Evolutionary conservation across 1,284 basidiomycete species (phyloP).

Genomic region (Cystobasidium sp.): DNA sequence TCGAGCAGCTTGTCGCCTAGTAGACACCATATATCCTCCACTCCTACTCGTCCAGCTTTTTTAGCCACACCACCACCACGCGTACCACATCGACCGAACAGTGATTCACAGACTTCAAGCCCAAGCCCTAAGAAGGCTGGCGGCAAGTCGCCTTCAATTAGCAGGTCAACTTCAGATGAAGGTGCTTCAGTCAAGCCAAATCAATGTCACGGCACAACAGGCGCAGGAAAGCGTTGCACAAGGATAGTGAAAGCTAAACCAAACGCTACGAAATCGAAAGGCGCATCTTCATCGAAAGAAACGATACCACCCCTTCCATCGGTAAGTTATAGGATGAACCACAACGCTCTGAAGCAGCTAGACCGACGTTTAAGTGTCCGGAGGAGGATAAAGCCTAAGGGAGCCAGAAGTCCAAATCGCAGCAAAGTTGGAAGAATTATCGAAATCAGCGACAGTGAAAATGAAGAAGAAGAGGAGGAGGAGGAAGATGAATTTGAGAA

Average conservation of each 20-base stretch:
- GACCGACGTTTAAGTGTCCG: conserved; percentile 35
- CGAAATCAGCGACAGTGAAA: conserved; percentile 3
- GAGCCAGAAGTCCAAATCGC: conserved; percentile 1
- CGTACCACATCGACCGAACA: conserved; percentile 2
- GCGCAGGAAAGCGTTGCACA: conserved; percentile 45
- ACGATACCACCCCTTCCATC: too few species aligned
- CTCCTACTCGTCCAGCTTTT: neutral
- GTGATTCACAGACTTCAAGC: conserved; percentile 12
- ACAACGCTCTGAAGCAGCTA: conserved; percentile 26
- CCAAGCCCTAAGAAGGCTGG: neutral
- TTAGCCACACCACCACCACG: neutral
- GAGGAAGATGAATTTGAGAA: neutral
- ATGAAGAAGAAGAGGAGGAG: conserved; percentile 4
- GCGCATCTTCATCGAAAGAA: too few species aligned
- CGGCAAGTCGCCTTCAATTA: neutral
- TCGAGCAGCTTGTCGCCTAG: neutral
- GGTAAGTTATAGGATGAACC: neutral
- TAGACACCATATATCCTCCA: neutral
- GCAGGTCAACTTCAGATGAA: conserved; percentile 8
- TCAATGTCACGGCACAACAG: conserved; percentile 50
- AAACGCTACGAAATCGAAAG: neutral
- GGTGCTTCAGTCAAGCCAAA: conserved; percentile 11
- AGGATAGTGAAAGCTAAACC: conserved; percentile 31
- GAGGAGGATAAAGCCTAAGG: neutral
- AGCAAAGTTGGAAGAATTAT: neutral